These are phyloP conservation scores for Breynia disticha DNA, from an alignment of 441 rosid species.

Conservation along the genomic window DNA sequence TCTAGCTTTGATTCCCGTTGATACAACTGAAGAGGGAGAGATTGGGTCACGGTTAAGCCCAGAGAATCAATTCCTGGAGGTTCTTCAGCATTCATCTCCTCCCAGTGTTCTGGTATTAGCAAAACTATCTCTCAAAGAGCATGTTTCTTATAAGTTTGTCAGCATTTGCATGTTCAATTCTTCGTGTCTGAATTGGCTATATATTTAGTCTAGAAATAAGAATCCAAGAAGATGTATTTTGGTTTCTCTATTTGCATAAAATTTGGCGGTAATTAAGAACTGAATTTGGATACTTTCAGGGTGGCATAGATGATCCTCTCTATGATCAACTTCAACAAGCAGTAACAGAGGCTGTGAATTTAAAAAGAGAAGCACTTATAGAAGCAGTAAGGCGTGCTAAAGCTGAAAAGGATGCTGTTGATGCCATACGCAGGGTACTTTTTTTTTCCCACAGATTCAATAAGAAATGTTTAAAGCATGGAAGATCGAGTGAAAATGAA, in stretches of 20 bases:
- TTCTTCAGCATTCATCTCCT: slow-evolving; percentile 34
- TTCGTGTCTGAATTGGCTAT: not conserved
- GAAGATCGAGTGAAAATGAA: slow-evolving; percentile 2
- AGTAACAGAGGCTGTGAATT: slow-evolving; percentile 48
- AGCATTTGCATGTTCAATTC: not conserved
- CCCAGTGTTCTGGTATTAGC: slow-evolving; percentile 49
- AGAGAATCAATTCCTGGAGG: slow-evolving; percentile 18
- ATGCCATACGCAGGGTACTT: slow-evolving; percentile 57
- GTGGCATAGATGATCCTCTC: slow-evolving; percentile 34
- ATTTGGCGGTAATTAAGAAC: slow-evolving; percentile 8
- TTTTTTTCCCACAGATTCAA: slow-evolving; percentile 6
- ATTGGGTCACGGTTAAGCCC: slow-evolving; percentile 21
- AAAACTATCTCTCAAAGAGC: slow-evolving; percentile 3
- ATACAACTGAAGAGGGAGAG: slow-evolving; percentile 22
- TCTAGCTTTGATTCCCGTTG: slow-evolving; percentile 14
- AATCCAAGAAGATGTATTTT: not conserved
- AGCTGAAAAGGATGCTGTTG: slow-evolving; percentile 63
- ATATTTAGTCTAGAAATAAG: not conserved
- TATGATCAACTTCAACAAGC: slow-evolving; percentile 45
- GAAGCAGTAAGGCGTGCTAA: slow-evolving; percentile 53
- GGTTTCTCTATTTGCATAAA: not conserved
- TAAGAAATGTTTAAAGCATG: not conserved
- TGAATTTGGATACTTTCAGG: slow-evolving; percentile 45
- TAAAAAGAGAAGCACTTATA: slow-evolving; percentile 45
- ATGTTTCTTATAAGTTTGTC: slow-evolving; percentile 2